These are phyloP conservation scores for Cyclotella cryptica DNA, from an alignment of 108 stramenopile genomes.

Conservation along the genomic window DNA sequence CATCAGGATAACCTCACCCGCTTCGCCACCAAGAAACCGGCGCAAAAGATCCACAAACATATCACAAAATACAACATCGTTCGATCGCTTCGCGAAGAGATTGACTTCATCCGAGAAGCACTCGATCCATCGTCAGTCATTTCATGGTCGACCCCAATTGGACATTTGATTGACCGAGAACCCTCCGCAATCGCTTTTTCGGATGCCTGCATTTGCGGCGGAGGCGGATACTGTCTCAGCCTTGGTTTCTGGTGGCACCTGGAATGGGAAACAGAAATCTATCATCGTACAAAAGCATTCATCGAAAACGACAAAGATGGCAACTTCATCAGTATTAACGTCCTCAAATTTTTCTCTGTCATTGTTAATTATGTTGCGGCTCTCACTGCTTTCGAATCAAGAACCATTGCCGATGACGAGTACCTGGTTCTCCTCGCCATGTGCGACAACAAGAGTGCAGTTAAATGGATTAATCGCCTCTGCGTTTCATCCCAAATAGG, in stretches of 20 bases:
- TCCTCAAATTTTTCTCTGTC: background rate
- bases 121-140: background rate
- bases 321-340: background rate
- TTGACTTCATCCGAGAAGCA: no score
- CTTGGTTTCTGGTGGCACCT: conserved; percentile 1
- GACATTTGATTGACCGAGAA: background rate
- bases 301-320: conserved; percentile 7
- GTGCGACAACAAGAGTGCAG: background rate
- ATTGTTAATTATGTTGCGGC: background rate
- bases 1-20: no score
- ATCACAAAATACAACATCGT: no score
- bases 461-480: background rate
- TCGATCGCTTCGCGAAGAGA: no score
- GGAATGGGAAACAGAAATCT: background rate
- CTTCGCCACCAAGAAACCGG: no score
- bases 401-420: background rate
- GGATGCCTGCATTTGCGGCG: background rate
- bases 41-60: no score
- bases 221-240: background rate
- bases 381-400: background rate
- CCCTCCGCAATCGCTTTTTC: background rate
- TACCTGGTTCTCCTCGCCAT: background rate
- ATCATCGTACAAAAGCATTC: background rate
- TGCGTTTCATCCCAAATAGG: background rate
- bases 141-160: background rate